A percentile compares a stretch with the other conserved stretches of the same genome.
These are phyloP conservation scores for Trichoderma gamsii DNA, from an alignment of 495 filamentous ascomycete genomes.

Conservation along the genomic window DNA sequence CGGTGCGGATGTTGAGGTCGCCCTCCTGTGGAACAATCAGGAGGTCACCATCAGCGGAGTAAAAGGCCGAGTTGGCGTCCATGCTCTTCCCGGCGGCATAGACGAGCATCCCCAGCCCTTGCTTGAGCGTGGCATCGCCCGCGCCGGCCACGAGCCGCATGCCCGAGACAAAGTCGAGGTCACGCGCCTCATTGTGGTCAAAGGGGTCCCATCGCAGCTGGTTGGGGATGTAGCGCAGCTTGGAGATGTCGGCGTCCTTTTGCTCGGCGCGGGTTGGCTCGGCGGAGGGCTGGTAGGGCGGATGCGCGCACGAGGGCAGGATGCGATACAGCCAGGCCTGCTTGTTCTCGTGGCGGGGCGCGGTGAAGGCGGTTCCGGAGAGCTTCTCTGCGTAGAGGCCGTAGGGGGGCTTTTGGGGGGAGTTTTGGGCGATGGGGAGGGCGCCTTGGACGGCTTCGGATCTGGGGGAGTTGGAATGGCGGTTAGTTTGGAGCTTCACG, in stretches of 20 bases:
- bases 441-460: slow-evolving; percentile 43
- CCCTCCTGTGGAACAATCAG: slow-evolving; percentile 82
- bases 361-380: slow-evolving; percentile 89
- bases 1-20: slow-evolving; percentile 77
- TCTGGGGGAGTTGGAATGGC: slow-evolving; percentile 22
- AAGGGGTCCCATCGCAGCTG: slow-evolving; percentile 92
- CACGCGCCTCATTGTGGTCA: slow-evolving; percentile 54
- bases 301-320: slow-evolving; percentile 75
- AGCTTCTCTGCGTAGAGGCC: slow-evolving; percentile 92
- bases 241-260: slow-evolving; percentile 24
- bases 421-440: slow-evolving; percentile 64
- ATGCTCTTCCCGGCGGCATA: slow-evolving; percentile 80
- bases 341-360: slow-evolving; percentile 80
- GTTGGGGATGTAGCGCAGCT: slow-evolving; percentile 70
- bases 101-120: slow-evolving; percentile 73
- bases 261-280: slow-evolving; percentile 32
- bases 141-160: slow-evolving; percentile 74
- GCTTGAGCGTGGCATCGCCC: slow-evolving; percentile 75
- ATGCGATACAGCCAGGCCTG: slow-evolving; percentile 95
- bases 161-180: slow-evolving; percentile 72
- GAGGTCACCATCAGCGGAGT: slow-evolving; percentile 87
- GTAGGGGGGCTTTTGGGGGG: slow-evolving; percentile 76
- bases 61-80: slow-evolving; percentile 68
- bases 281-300: slow-evolving; percentile 52
- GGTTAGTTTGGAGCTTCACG: neutral